phyloP scores from a whole-genome alignment of 225 moss, liverwort and hornwort genomes.

The Physcomitrium patens region DNA sequence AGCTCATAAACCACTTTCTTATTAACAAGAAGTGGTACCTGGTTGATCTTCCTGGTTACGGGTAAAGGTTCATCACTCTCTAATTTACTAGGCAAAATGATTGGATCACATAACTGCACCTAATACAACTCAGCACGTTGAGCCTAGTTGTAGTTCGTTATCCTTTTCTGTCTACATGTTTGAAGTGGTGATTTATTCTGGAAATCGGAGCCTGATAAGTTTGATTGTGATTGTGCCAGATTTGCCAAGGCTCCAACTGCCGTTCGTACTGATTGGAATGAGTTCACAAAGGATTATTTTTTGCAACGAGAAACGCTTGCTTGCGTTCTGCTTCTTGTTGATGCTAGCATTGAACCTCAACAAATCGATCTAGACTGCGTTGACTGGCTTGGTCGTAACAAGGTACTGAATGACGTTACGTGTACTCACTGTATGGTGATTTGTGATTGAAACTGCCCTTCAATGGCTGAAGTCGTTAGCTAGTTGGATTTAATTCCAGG shows the following conservation, averaged over 20 bases:
- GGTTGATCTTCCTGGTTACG: conserved; percentile 98
- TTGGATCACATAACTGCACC: neutral
- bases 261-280: conserved; percentile 94
- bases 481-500: neutral
- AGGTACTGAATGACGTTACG: conserved; percentile 43
- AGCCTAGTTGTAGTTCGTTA: conserved; percentile 16
- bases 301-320: conserved; percentile 79
- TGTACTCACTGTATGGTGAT: conserved; percentile 9
- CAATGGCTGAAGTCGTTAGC: neutral
- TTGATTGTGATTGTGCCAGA: conserved; percentile 47
- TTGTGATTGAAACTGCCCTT: conserved; percentile 10
- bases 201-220: conserved; percentile 10
- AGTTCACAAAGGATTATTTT: conserved; percentile 92
- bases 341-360: conserved; percentile 83
- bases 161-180: neutral
- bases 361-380: conserved; percentile 93
- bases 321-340: conserved; percentile 83
- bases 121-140: neutral
- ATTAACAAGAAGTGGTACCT: conserved; percentile 92
- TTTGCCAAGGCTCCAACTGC: conserved; percentile 94
- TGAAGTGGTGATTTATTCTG: neutral
- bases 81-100: neutral
- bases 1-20: conserved; percentile 93
- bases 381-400: conserved; percentile 91
- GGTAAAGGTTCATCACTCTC: conserved; percentile 50